These are phyloP conservation scores for Petunia hybrid DNA, from an alignment of 305 asterid genomes.

Conservation along the genomic window DNA sequence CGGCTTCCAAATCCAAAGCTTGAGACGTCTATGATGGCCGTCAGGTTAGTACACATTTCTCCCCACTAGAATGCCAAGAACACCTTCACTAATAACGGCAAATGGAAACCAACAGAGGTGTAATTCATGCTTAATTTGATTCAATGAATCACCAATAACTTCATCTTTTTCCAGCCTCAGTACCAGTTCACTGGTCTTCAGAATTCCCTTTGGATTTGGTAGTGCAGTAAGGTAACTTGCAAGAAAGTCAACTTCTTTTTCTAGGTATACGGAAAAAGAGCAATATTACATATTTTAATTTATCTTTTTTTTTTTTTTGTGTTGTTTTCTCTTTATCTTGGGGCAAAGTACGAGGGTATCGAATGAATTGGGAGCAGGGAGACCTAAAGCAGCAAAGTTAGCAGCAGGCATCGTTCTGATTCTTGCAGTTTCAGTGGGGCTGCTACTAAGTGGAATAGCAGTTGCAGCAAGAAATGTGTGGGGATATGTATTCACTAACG, in stretches of 20 bases:
- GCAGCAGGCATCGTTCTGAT: slow-evolving; percentile 27
- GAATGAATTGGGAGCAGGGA: slow-evolving; percentile 36
- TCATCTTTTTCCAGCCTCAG: slow-evolving; percentile 34
- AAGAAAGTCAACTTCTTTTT: background rate
- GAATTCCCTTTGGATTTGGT: slow-evolving; percentile 46
- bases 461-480: slow-evolving; percentile 34
- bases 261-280: no score
- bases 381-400: slow-evolving; percentile 29
- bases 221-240: slow-evolving; percentile 45
- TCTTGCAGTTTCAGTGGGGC: slow-evolving; percentile 28
- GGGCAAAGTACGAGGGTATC: slow-evolving; percentile 32
- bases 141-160: background rate
- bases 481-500: slow-evolving; percentile 39
- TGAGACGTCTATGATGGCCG: slow-evolving; percentile 50
- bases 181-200: slow-evolving; percentile 37
- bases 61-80: background rate
- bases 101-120: background rate
- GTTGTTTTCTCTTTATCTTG: background rate
- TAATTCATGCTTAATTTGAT: background rate
- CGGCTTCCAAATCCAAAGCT: slow-evolving; percentile 45
- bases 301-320: background rate
- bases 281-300: no score
- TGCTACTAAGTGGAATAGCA: slow-evolving; percentile 24
- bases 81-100: no score
- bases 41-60: slow-evolving; percentile 38